Percentiles rank a stretch among this genome's conserved stretches.
Conservation (phyloP, 2,329 filamentous ascomycete species). For the Colletotrichum gigasporum region DNA sequence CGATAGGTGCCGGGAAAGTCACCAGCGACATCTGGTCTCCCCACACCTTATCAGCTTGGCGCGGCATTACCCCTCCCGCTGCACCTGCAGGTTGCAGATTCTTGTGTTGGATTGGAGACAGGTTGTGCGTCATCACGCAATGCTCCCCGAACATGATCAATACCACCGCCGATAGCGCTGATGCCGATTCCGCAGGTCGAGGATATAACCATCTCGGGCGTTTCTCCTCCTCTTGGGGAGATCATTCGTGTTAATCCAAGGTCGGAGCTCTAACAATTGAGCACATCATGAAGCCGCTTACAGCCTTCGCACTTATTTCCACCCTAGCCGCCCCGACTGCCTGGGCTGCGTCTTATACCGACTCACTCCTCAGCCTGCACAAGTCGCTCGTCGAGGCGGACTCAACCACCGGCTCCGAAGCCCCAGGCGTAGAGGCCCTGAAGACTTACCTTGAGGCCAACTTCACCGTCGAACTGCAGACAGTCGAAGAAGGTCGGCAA, state of each 20-base stretch:
- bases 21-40: not conserved
- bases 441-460: conserved; percentile 67
- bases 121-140: conserved; percentile 13
- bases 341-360: conserved; percentile 49
- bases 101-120: not conserved
- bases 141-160: not conserved
- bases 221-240: fast-evolving
- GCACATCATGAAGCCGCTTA: not conserved
- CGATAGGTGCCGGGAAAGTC: no score
- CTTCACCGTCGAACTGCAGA: conserved; percentile 52
- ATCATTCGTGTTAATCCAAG: no score
- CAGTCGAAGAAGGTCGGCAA: conserved; percentile 58
- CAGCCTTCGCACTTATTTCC: not conserved
- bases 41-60: conserved; percentile 15
- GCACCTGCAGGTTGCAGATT: not conserved
- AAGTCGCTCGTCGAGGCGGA: conserved; percentile 76
- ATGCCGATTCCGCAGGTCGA: no score
- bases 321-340: not conserved
- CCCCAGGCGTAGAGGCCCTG: conserved; percentile 74
- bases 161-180: conserved; percentile 9
- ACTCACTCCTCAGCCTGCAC: conserved; percentile 76
- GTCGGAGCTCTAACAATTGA: not conserved
- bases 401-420: conserved; percentile 77
- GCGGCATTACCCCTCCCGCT: conserved; percentile 7
- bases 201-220: not conserved